A percentile compares a stretch with the other conserved stretches of the same genome.
Evolutionary conservation across 164 flowering plant genomes (phyloP).

Genomic region (Piper betle): DNA sequence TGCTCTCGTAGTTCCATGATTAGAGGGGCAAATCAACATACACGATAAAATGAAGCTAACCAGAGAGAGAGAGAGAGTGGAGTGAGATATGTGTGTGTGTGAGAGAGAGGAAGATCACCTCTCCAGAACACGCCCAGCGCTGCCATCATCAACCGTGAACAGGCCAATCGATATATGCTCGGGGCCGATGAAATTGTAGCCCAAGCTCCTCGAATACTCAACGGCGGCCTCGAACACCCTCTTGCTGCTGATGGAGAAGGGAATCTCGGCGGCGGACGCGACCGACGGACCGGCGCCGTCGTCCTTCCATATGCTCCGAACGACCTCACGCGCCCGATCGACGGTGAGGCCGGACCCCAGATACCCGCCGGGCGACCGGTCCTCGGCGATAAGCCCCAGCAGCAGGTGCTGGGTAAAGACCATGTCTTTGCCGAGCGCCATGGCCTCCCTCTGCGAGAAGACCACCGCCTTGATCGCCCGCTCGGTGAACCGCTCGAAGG

Average conservation of each 20-base stretch:
- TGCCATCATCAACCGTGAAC: slow-evolving; percentile 66
- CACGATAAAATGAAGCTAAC: too few relatives aligned
- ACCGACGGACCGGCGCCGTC: not conserved
- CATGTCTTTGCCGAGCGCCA: slow-evolving; percentile 41
- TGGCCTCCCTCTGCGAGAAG: slow-evolving; percentile 69
- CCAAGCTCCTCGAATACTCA: slow-evolving; percentile 66
- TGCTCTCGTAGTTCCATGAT: too few relatives aligned
- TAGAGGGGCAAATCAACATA: too few relatives aligned
- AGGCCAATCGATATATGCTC: slow-evolving; percentile 72
- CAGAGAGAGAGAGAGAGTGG: not conserved
- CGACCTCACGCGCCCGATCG: slow-evolving; percentile 44
- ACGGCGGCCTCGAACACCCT: slow-evolving; percentile 73
- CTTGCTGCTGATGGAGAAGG: slow-evolving; percentile 62
- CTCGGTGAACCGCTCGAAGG: slow-evolving; percentile 71
- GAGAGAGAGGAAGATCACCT: slow-evolving; percentile 24
- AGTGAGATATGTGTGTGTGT: not conserved
- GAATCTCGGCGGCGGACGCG: slow-evolving; percentile 24
- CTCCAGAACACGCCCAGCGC: slow-evolving; percentile 49
- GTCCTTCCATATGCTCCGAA: slow-evolving; percentile 37
- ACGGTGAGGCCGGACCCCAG: slow-evolving; percentile 52
- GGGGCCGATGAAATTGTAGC: slow-evolving; percentile 53
- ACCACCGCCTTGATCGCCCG: slow-evolving; percentile 60
- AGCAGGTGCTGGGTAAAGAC: slow-evolving; percentile 68
- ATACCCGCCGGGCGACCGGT: slow-evolving; percentile 40
- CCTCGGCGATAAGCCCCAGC: slow-evolving; percentile 67